Evolutionary conservation across 257 asterid species (phyloP), one percentile per base, ranked within the genome.

Genomic region (Lycium ferocissimum): DNA sequence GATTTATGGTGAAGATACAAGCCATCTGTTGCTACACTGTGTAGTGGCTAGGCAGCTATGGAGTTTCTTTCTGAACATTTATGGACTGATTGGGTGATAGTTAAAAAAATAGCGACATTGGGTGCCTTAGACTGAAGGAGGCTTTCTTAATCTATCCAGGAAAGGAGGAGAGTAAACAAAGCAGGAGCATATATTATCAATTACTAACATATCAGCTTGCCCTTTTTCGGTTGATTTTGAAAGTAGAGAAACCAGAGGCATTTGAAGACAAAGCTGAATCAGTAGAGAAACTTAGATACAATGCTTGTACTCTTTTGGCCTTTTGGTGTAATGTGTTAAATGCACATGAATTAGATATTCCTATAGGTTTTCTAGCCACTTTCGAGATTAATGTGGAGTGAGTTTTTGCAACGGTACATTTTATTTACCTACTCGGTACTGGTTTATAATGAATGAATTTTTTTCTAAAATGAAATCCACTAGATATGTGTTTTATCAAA

Each of bases 191-290:
- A 47, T 17, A 70, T 70, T 43, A 26, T 26, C 33, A 26, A 26
- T 26, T 26, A 26, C 33, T 69, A 70, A 43, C 57, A 71, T n/a
- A 9, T 63, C 61, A 76, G 82, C 63, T 76, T 76, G 26, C 82
- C 47, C 65, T 76, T 76, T 51, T 76, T 73, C 5, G 20, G 63
- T 47, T 76, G 82, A 76, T 76, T 26, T 76, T 22, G 47, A 54
- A 76, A 47, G 61, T 26, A 76, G 43, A 15, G 82, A 76, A 51
- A 51, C n/a, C 62, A 22, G 47, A 51, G 82, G 78, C 8, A 9
- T 37, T 37, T 14, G 6, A 69, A 38, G 78, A 13, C 5, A 5
- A 38, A 69, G 76, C 76, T 15, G 76, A 37, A 37, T 37, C 43
- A 38, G 12, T 69, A 2, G 47, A 14, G 12, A 67, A 67, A 67